These are phyloP conservation scores for Chaetomium sp. DNA, from an alignment of 2,329 filamentous ascomycete species.

Conservation along the genomic window DNA sequence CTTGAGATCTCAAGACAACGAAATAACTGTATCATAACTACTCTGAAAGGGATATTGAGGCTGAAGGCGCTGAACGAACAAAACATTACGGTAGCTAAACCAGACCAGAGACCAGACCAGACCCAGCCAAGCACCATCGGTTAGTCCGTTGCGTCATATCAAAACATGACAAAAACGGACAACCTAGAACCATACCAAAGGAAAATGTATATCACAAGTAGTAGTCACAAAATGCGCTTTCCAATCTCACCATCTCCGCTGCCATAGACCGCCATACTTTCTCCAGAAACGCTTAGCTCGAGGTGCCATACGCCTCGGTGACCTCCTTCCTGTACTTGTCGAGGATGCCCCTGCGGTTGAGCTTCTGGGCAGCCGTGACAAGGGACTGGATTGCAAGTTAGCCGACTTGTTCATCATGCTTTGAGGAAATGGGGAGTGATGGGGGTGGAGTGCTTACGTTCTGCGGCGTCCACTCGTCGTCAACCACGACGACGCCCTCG, in stretches of 20 bases:
- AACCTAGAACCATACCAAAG: conserved; percentile 9
- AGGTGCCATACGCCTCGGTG: conserved; percentile 57
- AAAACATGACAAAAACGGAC: not conserved
- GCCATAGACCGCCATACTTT: not conserved
- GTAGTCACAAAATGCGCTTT: conserved; percentile 22
- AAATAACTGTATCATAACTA: not conserved
- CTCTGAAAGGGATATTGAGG: not conserved
- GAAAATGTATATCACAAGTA: conserved; percentile 21
- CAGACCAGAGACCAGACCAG: not conserved
- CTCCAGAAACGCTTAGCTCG: conserved; percentile 10
- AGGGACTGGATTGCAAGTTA: conserved; percentile 50
- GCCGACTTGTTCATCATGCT: not conserved
- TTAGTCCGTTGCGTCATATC: conserved; percentile 1
- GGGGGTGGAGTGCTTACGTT: conserved; percentile 58
- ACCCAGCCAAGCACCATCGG: not conserved
- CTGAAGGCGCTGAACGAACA: conserved; percentile 10
- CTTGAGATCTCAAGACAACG: not conserved
- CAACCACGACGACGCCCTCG: conserved; percentile 68
- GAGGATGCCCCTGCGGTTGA: conserved; percentile 70
- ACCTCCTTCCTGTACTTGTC: conserved; percentile 64
- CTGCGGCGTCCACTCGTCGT: conserved; percentile 75
- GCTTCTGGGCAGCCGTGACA: conserved; percentile 71
- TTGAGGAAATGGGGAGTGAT: not conserved
- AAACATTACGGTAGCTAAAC: conserved; percentile 14
- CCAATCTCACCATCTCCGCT: not conserved